phyloP scores from a whole-genome alignment of 1,284 basidiomycete genomes.

The Phenoliferia sp. region DNA sequence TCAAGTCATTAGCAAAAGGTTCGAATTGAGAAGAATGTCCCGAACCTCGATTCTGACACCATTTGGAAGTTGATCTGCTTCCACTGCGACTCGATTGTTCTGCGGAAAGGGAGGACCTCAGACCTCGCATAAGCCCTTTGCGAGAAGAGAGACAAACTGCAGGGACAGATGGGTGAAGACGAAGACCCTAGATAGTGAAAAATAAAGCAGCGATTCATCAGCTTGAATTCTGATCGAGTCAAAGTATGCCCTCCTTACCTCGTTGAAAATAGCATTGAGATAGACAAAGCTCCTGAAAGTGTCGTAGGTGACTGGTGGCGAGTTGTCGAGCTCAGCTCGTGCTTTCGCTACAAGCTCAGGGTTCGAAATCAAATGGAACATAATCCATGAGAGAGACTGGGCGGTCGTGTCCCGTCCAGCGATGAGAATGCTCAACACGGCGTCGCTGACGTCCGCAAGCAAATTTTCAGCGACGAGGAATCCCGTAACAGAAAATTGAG shows the following conservation, averaged over 20 bases:
- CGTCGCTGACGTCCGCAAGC: background rate
- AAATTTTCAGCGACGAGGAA: background rate
- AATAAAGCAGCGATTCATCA: background rate
- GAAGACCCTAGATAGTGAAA: background rate
- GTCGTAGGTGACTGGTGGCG: conserved; percentile 10
- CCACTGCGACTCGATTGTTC: background rate
- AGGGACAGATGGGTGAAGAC: conserved; percentile 4
- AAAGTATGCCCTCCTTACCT: background rate
- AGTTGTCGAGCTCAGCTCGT: conserved; percentile 1
- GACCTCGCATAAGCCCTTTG: background rate
- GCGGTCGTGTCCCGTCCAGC: conserved; percentile 29
- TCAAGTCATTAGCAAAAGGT: background rate
- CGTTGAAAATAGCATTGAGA: conserved; percentile 19
- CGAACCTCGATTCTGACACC: background rate
- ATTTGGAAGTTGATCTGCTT: background rate
- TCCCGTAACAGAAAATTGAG: background rate
- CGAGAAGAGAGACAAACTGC: background rate
- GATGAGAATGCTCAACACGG: background rate
- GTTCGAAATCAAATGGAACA: conserved; percentile 1
- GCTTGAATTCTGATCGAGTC: background rate
- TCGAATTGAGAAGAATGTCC: background rate
- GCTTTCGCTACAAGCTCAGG: background rate
- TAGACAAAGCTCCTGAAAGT: conserved; percentile 12
- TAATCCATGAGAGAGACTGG: conserved; percentile 14
- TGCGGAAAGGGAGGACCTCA: background rate